A percentile compares a stretch with the other conserved stretches of the same genome.
Evolutionary conservation across 768 basidiomycete species (phyloP).

Genomic region (Melanogaster broomeanus): DNA sequence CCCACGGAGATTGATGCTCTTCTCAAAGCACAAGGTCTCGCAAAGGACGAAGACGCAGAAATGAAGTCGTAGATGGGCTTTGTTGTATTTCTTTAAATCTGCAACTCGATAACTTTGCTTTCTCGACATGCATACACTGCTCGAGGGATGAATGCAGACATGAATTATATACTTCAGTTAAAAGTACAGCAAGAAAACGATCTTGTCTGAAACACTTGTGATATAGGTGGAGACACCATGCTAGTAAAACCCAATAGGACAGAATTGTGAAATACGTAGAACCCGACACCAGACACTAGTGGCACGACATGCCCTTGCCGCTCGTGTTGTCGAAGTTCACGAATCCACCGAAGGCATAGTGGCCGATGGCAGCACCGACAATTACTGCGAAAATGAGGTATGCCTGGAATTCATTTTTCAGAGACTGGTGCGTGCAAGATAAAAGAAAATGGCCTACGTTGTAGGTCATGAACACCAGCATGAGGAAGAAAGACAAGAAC

Average conservation of each 20-base stretch:
- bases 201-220: neutral
- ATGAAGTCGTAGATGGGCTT: slow-evolving; percentile 54
- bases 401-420: slow-evolving; percentile 47
- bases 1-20: slow-evolving; percentile 88
- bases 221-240: neutral
- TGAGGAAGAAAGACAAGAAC: slow-evolving; percentile 85
- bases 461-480: slow-evolving; percentile 97
- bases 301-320: slow-evolving; percentile 76
- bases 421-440: neutral
- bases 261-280: neutral
- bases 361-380: slow-evolving; percentile 79
- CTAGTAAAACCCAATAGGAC: neutral
- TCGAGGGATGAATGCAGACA: neutral
- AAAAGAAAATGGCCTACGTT: slow-evolving; percentile 57
- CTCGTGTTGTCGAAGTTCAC: slow-evolving; percentile 57
- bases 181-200: neutral
- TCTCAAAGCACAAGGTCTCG: slow-evolving; percentile 75
- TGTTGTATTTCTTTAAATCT: slow-evolving; percentile 7
- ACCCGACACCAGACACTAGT: slow-evolving; percentile 41
- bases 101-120: neutral
- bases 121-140: neutral
- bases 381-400: slow-evolving; percentile 86
- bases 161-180: neutral
- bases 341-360: slow-evolving; percentile 70
- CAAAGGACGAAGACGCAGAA: slow-evolving; percentile 80